Base-by-base conservation (phyloP, 2,329 filamentous ascomycete species). In the Claviceps africana region DNA sequence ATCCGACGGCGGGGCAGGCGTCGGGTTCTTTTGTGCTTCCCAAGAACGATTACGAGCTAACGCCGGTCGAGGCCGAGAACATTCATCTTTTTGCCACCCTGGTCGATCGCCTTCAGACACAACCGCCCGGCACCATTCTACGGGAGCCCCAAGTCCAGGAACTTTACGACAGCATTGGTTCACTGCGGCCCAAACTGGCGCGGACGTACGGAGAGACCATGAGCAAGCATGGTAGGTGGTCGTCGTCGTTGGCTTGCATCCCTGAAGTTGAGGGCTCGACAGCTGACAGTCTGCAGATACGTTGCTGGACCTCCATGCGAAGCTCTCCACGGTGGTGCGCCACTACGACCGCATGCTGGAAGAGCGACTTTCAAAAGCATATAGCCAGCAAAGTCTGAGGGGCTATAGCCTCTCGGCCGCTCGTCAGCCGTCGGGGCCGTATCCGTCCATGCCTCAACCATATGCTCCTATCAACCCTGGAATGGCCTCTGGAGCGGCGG, bases 321-420 rank as follows among this genome's bases (percentile, higher is more conserved):
- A 98, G 65, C 74, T 98, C 25, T 93, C 91, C 0, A 96, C 91
- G 0, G 93, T 97, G 28, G 93, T 98, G 5, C 82, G 93, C 35
- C 97, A 97, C 65, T 98, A 98, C 64, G 93, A 98, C 67, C 83
- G 89, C 42, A 97, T 98, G 93, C 77, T 98, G 17, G 93, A 98
- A 68, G 93, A 98, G 57, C 82, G 93, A 40, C 75, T 98, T 28
- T 95, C 89, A 9, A 94, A 86, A 65, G 91, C 93, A 1, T 97
- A 97, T 65, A 86, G 82, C 57, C 88, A 95, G 61, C 86, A 91
- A 60, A 82, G 70, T 44, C 71, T 88, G 21, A 78, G 82, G 11
- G 77, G 78, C 2, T 88, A 88, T 58, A 77, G 71, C 54, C 66
- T 80, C 11, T 75, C 78, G 19, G 70, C 72, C 37, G 67, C 65